Percentiles rank a stretch among this genome's conserved stretches.
Conservation (phyloP, 2,329 filamentous ascomycete species). For the Albifimbria verrucaria region DNA sequence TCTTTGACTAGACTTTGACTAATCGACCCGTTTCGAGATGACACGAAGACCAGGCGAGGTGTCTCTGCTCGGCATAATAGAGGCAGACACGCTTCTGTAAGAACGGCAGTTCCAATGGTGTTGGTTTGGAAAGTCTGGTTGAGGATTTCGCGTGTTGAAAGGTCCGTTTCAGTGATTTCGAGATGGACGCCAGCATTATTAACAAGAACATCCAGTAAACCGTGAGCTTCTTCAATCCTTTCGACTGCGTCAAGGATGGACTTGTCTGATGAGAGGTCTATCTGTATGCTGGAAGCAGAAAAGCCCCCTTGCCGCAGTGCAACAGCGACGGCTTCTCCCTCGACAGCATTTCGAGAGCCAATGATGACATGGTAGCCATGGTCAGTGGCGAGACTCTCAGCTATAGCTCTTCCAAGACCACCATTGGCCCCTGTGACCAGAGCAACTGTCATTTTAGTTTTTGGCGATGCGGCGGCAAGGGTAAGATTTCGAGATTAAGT, state of each 20-base stretch:
- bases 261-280: conserved; percentile 22
- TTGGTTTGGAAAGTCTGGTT: conserved; percentile 36
- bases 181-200: conserved; percentile 32
- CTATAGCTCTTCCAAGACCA: conserved; percentile 17
- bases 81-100: conserved; percentile 25
- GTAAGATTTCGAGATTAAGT: not conserved
- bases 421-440: conserved; percentile 19
- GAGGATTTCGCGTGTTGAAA: conserved; percentile 29
- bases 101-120: conserved; percentile 23
- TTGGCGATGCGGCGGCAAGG: no score
- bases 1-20: conserved; percentile 20
- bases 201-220: conserved; percentile 31
- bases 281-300: conserved; percentile 18
- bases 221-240: conserved; percentile 15
- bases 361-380: conserved; percentile 30
- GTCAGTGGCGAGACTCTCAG: conserved; percentile 17
- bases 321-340: conserved; percentile 19
- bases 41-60: conserved; percentile 37
- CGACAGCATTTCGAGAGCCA: conserved; percentile 24
- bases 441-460: conserved; percentile 3
- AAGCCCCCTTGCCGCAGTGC: conserved; percentile 18
- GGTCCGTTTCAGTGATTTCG: conserved; percentile 13
- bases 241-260: conserved; percentile 23
- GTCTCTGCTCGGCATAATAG: conserved; percentile 21
- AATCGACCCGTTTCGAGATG: conserved; percentile 31